Percentiles rank a stretch among this genome's conserved stretches.
These are phyloP conservation scores for Epichloe sibirici DNA, from an alignment of 2,329 filamentous ascomycete species.

Conservation along the genomic window DNA sequence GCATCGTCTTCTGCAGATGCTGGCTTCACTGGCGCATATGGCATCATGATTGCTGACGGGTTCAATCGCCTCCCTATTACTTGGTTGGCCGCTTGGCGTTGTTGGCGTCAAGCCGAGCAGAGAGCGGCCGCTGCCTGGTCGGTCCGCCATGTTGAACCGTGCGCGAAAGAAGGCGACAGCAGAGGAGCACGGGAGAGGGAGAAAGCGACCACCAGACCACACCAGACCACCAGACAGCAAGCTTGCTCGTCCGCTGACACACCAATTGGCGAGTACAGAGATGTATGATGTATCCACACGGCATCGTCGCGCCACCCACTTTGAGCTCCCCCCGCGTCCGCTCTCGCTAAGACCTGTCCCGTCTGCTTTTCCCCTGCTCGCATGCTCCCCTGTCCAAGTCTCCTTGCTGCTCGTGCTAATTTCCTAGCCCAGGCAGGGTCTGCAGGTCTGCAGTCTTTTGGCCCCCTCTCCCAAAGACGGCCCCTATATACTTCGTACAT, in stretches of 20 bases:
- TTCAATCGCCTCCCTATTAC: background rate
- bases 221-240: too few species aligned
- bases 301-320: background rate
- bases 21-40: background rate
- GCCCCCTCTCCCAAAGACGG: background rate
- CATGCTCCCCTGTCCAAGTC: background rate
- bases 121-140: too few species aligned
- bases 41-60: background rate
- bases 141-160: background rate
- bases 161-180: background rate
- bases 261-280: too few species aligned
- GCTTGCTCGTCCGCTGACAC: too few species aligned
- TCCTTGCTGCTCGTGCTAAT: constrained; percentile 1
- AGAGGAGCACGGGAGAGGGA: too few species aligned
- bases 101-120: too few species aligned
- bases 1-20: background rate
- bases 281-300: background rate
- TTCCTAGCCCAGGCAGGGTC: background rate
- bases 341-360: background rate
- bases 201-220: too few species aligned
- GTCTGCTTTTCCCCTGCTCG: background rate
- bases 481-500: too few species aligned
- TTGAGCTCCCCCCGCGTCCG: constrained; percentile 3
- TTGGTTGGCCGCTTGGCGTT: too few species aligned
- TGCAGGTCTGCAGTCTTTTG: background rate